Base-by-base conservation (phyloP, 176 grass and related monocot genomes). In the Cymbopogon citratus region DNA sequence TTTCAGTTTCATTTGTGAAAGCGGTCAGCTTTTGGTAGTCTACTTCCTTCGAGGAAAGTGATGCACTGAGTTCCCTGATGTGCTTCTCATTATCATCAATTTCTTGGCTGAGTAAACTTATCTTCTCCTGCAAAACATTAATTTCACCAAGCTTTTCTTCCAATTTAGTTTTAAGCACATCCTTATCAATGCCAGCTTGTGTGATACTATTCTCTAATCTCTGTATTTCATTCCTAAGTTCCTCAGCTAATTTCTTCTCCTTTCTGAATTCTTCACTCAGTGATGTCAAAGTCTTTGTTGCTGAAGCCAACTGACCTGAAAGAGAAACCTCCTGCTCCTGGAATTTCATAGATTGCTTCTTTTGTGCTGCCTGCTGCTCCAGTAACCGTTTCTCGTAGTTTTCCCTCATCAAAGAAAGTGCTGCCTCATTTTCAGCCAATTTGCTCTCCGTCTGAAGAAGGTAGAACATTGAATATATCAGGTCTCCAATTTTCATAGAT, bases 341-440 rank as follows among this genome's bases (percentile, higher is more conserved):
- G 76, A 94, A 90, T 41, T 93, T 96, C 29, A 82, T 76, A 16
- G 83, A 80, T 89, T 87, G 83, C 13, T 85, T 96, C 79, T 80
- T 93, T 71, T 82, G 85, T 69, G 87, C 74, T 43, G 92, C 83
- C 66, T 96, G 89, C 75, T 90, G 91, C 54, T 73, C 90, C 28
- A 68, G 24, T 72, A 99, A 77, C 36, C 78, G 91, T 78, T 85
- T 89, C 71, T 96, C 93, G 56, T 87, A 99, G 43, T 83, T 96
- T 57, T 92, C 82, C 81, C 83, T 92, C 86, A 93, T 78, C 44
- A 40, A 91, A 62, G 90, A 87, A 43, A 89, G 83, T 25, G 81
- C 80, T 79, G 81, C 84, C 82, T 99, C 97, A 81, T 91, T 94
- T 89, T 88, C 85, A 77, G 76, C 69, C 73, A 96, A 87, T 86